phyloP scores from a whole-genome alignment of 495 filamentous ascomycete species.

The Evernia prunastri region DNA sequence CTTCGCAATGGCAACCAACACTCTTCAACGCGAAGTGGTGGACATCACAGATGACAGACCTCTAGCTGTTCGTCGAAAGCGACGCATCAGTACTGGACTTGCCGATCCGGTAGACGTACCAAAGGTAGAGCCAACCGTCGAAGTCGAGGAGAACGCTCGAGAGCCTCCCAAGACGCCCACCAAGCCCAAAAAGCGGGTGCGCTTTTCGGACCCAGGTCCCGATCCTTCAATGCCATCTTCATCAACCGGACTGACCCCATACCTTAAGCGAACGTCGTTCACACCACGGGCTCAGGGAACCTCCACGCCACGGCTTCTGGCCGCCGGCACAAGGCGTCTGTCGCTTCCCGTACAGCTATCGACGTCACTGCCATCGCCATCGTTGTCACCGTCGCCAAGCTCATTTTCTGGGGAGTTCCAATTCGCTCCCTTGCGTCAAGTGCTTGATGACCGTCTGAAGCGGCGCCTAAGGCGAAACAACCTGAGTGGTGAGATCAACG shows the following conservation, averaged over 20 bases:
- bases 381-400: slow-evolving; percentile 26
- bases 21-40: background rate
- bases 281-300: slow-evolving; percentile 28
- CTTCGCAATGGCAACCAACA: slow-evolving; percentile 19
- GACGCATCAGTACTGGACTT: slow-evolving; percentile 26
- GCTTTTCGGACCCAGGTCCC: slow-evolving; percentile 67
- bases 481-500: slow-evolving; percentile 69
- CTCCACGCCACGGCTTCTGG: slow-evolving; percentile 30
- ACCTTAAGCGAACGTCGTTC: slow-evolving; percentile 52
- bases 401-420: slow-evolving; percentile 40
- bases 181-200: slow-evolving; percentile 53
- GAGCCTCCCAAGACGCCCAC: slow-evolving; percentile 22
- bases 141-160: slow-evolving; percentile 5
- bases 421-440: slow-evolving; percentile 62
- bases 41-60: slow-evolving; percentile 24
- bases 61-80: slow-evolving; percentile 29
- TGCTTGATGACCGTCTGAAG: slow-evolving; percentile 63
- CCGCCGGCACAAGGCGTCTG: slow-evolving; percentile 27
- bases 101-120: background rate
- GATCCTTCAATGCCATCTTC: slow-evolving; percentile 30
- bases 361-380: slow-evolving; percentile 24
- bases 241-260: slow-evolving; percentile 64
- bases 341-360: slow-evolving; percentile 31
- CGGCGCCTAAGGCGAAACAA: slow-evolving; percentile 64
- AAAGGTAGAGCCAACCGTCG: slow-evolving; percentile 12